Conservation (phyloP, 1,284 basidiomycete genomes). For the Cryptococcus sp. region DNA sequence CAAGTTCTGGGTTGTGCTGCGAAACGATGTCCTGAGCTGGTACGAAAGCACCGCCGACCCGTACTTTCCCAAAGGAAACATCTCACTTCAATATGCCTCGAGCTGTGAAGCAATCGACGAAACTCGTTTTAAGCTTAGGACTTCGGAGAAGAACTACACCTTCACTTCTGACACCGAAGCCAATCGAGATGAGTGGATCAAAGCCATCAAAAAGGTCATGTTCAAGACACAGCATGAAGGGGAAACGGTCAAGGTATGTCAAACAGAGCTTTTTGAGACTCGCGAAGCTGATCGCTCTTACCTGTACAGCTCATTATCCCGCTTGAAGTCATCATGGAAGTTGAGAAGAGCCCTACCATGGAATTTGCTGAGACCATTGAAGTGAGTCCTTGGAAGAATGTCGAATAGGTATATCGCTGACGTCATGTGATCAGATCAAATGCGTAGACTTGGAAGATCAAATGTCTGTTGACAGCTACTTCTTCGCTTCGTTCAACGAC, state of each 20-base stretch:
- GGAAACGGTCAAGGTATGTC: conserved; percentile 80
- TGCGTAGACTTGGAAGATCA: conserved; percentile 80
- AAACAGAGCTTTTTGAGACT: not conserved
- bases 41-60: conserved; percentile 92
- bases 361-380: conserved; percentile 94
- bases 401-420: not conserved
- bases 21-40: conserved; percentile 92
- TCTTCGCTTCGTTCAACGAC: conserved; percentile 81
- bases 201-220: conserved; percentile 80
- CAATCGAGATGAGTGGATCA: conserved; percentile 89
- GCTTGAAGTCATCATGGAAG: conserved; percentile 81
- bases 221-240: conserved; percentile 95
- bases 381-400: conserved; percentile 34
- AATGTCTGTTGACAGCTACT: conserved; percentile 78
- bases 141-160: conserved; percentile 72
- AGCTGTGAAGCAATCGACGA: conserved; percentile 76
- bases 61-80: conserved; percentile 93
- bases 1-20: conserved; percentile 90
- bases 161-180: conserved; percentile 76
- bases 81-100: conserved; percentile 88
- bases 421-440: conserved; percentile 59
- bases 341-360: conserved; percentile 82
- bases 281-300: conserved; percentile 5
- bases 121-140: conserved; percentile 74
- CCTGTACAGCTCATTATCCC: conserved; percentile 80